phyloP scores from a whole-genome alignment of 352 stramenopile species.

The Elongisporangium undulatum region DNA sequence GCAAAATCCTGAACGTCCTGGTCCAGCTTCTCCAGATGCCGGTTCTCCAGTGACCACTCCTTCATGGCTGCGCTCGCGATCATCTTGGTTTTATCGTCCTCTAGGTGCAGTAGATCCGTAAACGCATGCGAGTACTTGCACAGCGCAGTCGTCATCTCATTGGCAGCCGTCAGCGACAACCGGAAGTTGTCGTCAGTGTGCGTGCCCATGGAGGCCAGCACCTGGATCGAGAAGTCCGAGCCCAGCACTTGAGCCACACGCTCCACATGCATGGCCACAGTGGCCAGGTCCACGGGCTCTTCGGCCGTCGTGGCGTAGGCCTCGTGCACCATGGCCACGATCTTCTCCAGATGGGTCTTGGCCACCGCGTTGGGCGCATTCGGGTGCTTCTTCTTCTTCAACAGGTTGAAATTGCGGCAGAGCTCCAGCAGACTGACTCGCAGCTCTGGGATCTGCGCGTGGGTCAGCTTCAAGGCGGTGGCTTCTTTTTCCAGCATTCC shows the following conservation, averaged over 20 bases:
- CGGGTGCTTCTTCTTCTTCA: slow-evolving; percentile 41
- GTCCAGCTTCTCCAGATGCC: slow-evolving; percentile 34
- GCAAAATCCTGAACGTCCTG: slow-evolving; percentile 36
- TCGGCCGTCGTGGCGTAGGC: slow-evolving; percentile 55
- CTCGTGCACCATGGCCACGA: slow-evolving; percentile 65
- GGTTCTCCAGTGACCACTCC: slow-evolving; percentile 26
- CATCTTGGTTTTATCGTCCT: slow-evolving; percentile 17
- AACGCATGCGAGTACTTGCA: slow-evolving; percentile 57
- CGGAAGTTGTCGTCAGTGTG: slow-evolving; percentile 21
- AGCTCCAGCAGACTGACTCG: slow-evolving; percentile 71
- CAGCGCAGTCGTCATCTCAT: slow-evolving; percentile 34
- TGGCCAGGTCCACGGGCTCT: slow-evolving; percentile 48
- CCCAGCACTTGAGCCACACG: slow-evolving; percentile 48
- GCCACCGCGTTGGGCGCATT: slow-evolving; percentile 47
- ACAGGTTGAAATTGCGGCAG: slow-evolving; percentile 59
- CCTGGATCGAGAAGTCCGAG: slow-evolving; percentile 67
- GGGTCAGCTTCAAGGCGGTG: slow-evolving; percentile 18
- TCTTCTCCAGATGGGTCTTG: slow-evolving; percentile 63
- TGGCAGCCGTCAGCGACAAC: slow-evolving; percentile 21
- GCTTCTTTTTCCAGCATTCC: not conserved
- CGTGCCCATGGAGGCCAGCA: slow-evolving; percentile 38
- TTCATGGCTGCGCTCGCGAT: slow-evolving; percentile 18
- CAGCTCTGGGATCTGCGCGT: slow-evolving; percentile 52
- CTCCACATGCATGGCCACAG: slow-evolving; percentile 39
- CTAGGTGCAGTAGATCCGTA: slow-evolving; percentile 37